These are phyloP conservation scores for Elasticomyces elasticus DNA, from an alignment of 495 filamentous ascomycete genomes.

Conservation along the genomic window DNA sequence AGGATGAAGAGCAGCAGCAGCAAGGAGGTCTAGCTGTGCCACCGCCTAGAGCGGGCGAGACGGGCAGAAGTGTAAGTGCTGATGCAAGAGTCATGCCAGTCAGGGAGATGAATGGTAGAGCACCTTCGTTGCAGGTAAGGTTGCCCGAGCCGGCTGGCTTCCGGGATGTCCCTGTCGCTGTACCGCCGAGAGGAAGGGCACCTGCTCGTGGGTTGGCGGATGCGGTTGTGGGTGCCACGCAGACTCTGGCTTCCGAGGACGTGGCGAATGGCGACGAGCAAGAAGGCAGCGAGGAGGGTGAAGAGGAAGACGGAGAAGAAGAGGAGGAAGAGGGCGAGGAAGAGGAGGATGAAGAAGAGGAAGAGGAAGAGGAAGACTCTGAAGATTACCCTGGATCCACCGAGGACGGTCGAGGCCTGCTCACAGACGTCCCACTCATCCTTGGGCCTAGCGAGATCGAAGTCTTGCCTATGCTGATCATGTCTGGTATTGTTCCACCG, in stretches of 20 bases:
- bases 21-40: no score
- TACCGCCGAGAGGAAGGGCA: background rate
- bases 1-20: no score
- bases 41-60: no score
- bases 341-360: slow-evolving; percentile 48
- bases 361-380: slow-evolving; percentile 65
- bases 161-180: background rate
- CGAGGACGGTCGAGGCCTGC: slow-evolving; percentile 59
- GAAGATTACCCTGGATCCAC: slow-evolving; percentile 78
- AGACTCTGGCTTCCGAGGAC: background rate
- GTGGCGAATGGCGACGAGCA: background rate
- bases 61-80: background rate
- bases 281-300: slow-evolving; percentile 25
- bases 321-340: slow-evolving; percentile 50
- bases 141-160: background rate
- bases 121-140: background rate
- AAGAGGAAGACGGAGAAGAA: slow-evolving; percentile 48
- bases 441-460: slow-evolving; percentile 89
- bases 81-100: background rate
- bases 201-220: background rate
- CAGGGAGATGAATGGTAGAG: background rate
- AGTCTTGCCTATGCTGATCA: slow-evolving; percentile 87
- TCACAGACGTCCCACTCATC: slow-evolving; percentile 90
- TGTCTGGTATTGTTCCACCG: slow-evolving; percentile 58
- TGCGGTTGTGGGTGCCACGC: background rate